These are phyloP conservation scores for Sugiyamaella grinbergsii DNA, from an alignment of 1,139 yeast genomes.

Conservation along the genomic window DNA sequence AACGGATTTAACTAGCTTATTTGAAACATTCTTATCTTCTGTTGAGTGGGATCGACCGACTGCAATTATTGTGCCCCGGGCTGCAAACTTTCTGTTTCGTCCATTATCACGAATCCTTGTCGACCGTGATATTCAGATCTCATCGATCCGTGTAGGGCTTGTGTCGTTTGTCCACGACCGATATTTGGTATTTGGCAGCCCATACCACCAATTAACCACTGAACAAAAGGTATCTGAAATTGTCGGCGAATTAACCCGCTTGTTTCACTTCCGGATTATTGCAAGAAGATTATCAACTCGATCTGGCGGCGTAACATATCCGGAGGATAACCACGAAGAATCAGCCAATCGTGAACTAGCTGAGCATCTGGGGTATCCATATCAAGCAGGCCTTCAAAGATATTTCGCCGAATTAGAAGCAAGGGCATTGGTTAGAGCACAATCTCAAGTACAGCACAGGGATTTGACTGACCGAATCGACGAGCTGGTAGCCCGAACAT, in stretches of 20 bases:
- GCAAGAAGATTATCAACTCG: constrained; percentile 2
- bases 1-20: constrained; percentile 8
- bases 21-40: constrained; percentile 12
- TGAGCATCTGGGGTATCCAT: no score
- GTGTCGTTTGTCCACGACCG: constrained; percentile 11
- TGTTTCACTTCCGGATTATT: constrained; percentile 10
- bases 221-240: constrained; percentile 9
- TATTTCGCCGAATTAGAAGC: constrained; percentile 12
- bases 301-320: background rate
- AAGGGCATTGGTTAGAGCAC: constrained; percentile 1
- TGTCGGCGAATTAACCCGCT: constrained; percentile 8
- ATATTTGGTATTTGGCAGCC: constrained; percentile 2
- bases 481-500: no score
- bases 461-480: background rate
- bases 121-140: constrained; percentile 2
- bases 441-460: background rate
- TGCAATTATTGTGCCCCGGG: background rate
- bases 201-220: constrained; percentile 1
- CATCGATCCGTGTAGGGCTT: constrained; percentile 8
- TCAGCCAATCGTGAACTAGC: no score
- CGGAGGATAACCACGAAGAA: background rate
- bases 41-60: constrained; percentile 8
- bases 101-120: constrained; percentile 12
- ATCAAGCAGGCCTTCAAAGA: constrained; percentile 3
- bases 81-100: constrained; percentile 5